Conservation (phyloP, 306 rosid genomes). For the Begonia masoniana region DNA sequence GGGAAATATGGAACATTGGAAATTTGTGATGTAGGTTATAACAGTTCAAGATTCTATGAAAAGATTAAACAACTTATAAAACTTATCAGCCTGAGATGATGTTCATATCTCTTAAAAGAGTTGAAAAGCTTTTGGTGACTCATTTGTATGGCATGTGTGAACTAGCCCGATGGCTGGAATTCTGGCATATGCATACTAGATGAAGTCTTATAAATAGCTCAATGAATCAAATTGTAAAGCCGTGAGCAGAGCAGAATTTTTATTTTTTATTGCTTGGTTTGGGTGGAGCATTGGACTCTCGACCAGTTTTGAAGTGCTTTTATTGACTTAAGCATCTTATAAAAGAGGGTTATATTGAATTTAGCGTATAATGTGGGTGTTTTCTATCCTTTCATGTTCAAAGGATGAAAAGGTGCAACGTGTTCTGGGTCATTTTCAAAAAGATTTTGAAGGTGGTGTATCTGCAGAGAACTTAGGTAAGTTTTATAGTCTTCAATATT, state of each 20-base stretch:
- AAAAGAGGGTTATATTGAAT: too few relatives aligned
- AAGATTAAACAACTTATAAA: not conserved
- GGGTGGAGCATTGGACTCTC: too few relatives aligned
- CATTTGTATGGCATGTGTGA: too few relatives aligned
- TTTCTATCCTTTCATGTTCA: not conserved
- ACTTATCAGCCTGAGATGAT: not conserved
- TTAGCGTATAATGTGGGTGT: too few relatives aligned
- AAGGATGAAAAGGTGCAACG: slow-evolving; percentile 45
- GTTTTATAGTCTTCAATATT: slow-evolving; percentile 17
- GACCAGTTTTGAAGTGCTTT: not conserved
- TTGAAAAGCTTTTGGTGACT: too few relatives aligned
- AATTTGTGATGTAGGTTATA: not conserved
- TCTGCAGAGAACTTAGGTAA: slow-evolving; percentile 63
- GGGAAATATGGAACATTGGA: not conserved
- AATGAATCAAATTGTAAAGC: not conserved
- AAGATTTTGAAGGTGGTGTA: slow-evolving; percentile 59
- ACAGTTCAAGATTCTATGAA: not conserved
- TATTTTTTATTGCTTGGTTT: too few relatives aligned
- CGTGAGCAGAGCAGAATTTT: not conserved
- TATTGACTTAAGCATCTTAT: not conserved
- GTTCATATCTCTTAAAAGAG: not conserved
- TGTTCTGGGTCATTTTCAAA: slow-evolving; percentile 64
- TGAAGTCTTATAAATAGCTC: too few relatives aligned
- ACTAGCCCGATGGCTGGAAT: not conserved
- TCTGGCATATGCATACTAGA: not conserved